Percentiles rank a stretch among this genome's conserved stretches.
Evolutionary conservation across 495 filamentous ascomycete species (phyloP).

Genomic region (Penicillium roqueforti): DNA sequence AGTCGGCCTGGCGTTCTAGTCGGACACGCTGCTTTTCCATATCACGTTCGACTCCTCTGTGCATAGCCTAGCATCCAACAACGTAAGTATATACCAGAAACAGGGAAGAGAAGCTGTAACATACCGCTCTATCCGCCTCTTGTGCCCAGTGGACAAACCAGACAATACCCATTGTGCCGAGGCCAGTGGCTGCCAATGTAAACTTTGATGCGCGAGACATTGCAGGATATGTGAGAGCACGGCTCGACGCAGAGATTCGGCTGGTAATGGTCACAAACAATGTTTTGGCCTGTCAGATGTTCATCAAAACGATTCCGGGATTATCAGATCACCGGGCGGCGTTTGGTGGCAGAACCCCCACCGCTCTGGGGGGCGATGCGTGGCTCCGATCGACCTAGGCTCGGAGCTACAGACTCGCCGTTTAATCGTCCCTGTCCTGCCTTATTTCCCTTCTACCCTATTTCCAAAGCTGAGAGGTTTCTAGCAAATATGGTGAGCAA

Average conservation of each 20-base stretch:
- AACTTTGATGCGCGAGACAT: conserved; percentile 92
- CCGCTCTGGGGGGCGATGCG: conserved; percentile 39
- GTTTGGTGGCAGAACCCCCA: conserved; percentile 29
- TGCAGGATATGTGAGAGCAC: not conserved
- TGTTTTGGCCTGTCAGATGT: not conserved
- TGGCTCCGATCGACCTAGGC: conserved; percentile 31
- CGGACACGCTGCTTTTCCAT: conserved; percentile 92
- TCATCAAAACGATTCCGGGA: conserved; percentile 18
- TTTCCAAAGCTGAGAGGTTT: conserved; percentile 14
- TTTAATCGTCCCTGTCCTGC: conserved; percentile 16
- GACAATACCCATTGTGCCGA: conserved; percentile 71
- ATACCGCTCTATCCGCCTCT: conserved; percentile 77
- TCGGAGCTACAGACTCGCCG: conserved; percentile 35
- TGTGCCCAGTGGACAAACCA: conserved; percentile 87
- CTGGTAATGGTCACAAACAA: not conserved
- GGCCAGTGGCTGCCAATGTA: conserved; percentile 72
- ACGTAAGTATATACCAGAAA: conserved; percentile 3
- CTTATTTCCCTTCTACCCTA: conserved; percentile 7
- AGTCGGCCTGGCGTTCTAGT: conserved; percentile 83
- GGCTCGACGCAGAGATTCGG: not conserved
- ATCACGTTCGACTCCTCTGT: conserved; percentile 88
- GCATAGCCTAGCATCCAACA: conserved; percentile 70
- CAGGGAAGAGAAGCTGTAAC: conserved; percentile 19
- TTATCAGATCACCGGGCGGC: conserved; percentile 32
- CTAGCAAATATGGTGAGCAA: conserved; percentile 38